Conservation (phyloP, 1,139 yeast genomes). For the Debaryomycetaceae sp. region DNA sequence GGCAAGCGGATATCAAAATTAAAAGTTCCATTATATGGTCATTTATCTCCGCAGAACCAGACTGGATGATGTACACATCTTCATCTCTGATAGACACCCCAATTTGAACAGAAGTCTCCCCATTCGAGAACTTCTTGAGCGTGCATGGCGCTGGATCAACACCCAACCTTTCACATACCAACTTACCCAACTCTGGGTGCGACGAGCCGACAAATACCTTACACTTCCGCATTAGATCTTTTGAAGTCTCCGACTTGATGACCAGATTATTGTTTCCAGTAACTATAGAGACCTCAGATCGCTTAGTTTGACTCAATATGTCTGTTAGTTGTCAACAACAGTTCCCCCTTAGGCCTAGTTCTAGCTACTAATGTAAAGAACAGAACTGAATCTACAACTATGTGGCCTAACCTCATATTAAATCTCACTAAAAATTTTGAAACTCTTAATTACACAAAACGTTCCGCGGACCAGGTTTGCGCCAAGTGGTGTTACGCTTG, state of each 20-base stretch:
- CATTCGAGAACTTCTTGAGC: slow-evolving; percentile 87
- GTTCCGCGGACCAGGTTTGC: neutral
- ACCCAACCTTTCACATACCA: slow-evolving; percentile 88
- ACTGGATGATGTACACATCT: slow-evolving; percentile 92
- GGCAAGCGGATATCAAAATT: slow-evolving; percentile 89
- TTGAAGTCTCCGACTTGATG: slow-evolving; percentile 1
- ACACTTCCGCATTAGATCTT: slow-evolving; percentile 77
- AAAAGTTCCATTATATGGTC: slow-evolving; percentile 96
- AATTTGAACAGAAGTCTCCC: slow-evolving; percentile 94
- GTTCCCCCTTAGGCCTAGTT: neutral
- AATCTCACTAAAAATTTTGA: neutral
- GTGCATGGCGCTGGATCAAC: slow-evolving; percentile 96
- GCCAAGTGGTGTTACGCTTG: neutral
- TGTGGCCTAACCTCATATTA: neutral
- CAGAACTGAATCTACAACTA: neutral
- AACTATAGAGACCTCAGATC: neutral
- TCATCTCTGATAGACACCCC: slow-evolving; percentile 95
- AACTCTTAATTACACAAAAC: neutral
- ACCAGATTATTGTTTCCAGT: neutral
- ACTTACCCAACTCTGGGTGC: slow-evolving; percentile 88
- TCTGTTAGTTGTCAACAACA: neutral
- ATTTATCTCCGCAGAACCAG: slow-evolving; percentile 84
- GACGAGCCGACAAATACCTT: slow-evolving; percentile 95
- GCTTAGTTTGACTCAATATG: neutral
- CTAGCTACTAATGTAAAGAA: neutral